Percentiles rank a stretch among this genome's conserved stretches.
Conservation (phyloP, 495 filamentous ascomycete genomes). For the Collariella sp. region DNA sequence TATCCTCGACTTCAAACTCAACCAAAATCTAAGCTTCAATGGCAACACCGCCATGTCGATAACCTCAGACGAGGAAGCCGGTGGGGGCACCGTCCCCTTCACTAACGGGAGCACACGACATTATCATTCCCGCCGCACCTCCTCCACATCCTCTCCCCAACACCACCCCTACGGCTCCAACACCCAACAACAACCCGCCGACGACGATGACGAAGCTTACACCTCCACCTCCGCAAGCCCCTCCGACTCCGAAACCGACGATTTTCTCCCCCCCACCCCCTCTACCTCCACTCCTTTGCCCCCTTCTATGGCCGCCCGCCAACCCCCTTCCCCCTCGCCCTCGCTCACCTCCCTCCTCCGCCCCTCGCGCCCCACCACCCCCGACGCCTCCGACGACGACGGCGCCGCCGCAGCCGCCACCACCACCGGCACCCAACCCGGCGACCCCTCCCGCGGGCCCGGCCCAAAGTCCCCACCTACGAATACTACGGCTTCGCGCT, state of each 20-base stretch:
- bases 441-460: constrained; percentile 74
- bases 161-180: too few relatives aligned
- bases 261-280: constrained; percentile 10
- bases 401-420: constrained; percentile 42
- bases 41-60: too few relatives aligned
- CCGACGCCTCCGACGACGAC: constrained; percentile 82
- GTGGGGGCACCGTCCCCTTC: too few relatives aligned
- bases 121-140: too few relatives aligned
- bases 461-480: constrained; percentile 91
- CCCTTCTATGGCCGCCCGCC: constrained; percentile 85
- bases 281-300: constrained; percentile 56
- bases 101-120: too few relatives aligned
- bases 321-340: constrained; percentile 85
- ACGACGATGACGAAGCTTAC: too few relatives aligned
- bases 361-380: constrained; percentile 82
- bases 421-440: constrained; percentile 31
- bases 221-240: too few relatives aligned
- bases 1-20: too few relatives aligned
- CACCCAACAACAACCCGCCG: too few relatives aligned
- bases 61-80: too few relatives aligned
- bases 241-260: background rate
- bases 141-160: too few relatives aligned
- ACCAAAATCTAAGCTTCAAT: too few relatives aligned
- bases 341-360: constrained; percentile 92
- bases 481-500: constrained; percentile 99